Conservation (phyloP, 345 rosid species). For the Hevea brasiliensis region DNA sequence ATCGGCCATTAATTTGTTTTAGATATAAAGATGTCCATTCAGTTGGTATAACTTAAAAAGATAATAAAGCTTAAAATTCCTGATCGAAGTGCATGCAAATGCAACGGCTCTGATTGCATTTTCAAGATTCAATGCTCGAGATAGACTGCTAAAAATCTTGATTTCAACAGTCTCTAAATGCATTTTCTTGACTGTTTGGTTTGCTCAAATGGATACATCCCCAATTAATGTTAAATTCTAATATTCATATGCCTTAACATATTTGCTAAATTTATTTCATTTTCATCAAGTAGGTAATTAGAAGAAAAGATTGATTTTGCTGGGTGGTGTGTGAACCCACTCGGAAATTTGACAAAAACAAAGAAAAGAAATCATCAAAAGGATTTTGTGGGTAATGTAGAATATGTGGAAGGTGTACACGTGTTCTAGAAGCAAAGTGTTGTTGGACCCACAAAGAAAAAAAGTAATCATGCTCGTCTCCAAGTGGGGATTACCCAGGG, state of each 20-base stretch:
- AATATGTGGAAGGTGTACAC: background rate
- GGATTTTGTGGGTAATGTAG: background rate
- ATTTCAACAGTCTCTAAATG: no score
- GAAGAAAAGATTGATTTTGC: background rate
- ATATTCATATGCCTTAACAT: no score
- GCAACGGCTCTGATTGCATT: background rate
- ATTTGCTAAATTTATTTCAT: no score
- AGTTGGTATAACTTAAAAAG: background rate
- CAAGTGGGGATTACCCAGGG: conserved; percentile 16
- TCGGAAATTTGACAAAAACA: background rate
- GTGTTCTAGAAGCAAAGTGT: background rate
- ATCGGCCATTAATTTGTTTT: background rate
- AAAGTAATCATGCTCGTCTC: conserved; percentile 18
- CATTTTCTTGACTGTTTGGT: no score
- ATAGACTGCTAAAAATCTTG: no score
- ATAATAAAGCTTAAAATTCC: background rate
- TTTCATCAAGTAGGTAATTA: no score
- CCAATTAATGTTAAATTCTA: no score
- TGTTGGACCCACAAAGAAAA: conserved; percentile 2
- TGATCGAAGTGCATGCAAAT: background rate
- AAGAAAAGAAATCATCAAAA: background rate
- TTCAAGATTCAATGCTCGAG: no score
- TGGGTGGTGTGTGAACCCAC: background rate
- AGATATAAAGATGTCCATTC: background rate
- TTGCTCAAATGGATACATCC: no score